A percentile compares a stretch with the other conserved stretches of the same genome.
Conservation (phyloP, 306 rosid species). For the Dryas octopetala region DNA sequence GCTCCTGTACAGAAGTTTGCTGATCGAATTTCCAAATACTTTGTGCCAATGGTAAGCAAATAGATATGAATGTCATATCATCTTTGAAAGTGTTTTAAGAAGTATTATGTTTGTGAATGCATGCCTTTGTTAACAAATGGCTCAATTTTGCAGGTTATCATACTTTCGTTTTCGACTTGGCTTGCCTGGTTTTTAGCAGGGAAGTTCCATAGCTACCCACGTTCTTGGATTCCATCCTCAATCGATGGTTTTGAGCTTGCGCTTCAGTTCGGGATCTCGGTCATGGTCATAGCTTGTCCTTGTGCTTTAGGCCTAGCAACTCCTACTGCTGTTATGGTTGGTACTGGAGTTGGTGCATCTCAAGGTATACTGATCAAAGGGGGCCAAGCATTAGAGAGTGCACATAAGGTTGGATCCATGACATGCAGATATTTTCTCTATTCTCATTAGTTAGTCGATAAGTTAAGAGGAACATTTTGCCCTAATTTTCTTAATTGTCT, state of each 20-base stretch:
- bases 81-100: not conserved
- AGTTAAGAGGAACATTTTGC: not conserved
- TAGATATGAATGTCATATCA: not conserved
- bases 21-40: constrained; percentile 72
- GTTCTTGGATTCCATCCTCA: constrained; percentile 75
- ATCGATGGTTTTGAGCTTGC: constrained; percentile 81
- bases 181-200: constrained; percentile 74
- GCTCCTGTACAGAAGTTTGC: constrained; percentile 91
- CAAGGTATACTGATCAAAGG: constrained; percentile 92
- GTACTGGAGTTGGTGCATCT: constrained; percentile 90
- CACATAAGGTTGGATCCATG: constrained; percentile 58
- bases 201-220: constrained; percentile 58
- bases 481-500: not conserved
- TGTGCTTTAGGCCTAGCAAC: constrained; percentile 94
- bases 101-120: not conserved
- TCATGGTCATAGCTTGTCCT: constrained; percentile 96
- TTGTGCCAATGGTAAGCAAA: constrained; percentile 66
- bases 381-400: constrained; percentile 79
- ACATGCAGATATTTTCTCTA: not conserved
- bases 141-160: constrained; percentile 50
- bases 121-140: not conserved
- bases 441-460: not conserved
- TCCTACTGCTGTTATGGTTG: constrained; percentile 93
- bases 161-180: constrained; percentile 68
- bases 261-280: constrained; percentile 84